A percentile compares a stretch with the other conserved stretches of the same genome.
Evolutionary conservation across 495 filamentous ascomycete species (phyloP).

Genomic region (Aspergillus campestris): DNA sequence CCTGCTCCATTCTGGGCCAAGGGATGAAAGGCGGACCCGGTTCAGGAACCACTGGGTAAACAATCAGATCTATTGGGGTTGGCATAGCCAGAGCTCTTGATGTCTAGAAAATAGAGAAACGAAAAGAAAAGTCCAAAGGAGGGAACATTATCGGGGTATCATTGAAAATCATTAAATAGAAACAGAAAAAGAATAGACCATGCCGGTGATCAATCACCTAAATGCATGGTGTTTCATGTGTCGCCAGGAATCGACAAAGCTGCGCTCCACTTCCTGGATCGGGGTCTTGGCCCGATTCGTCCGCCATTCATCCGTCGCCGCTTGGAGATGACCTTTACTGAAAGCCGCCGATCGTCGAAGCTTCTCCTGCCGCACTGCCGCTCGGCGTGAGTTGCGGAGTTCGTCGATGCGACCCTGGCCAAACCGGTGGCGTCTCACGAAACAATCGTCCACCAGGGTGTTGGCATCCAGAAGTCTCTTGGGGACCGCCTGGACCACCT

Average conservation of each 20-base stretch:
- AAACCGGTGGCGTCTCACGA: constrained; percentile 70
- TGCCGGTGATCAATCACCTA: constrained; percentile 13
- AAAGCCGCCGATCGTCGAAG: constrained; percentile 32
- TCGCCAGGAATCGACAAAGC: constrained; percentile 33
- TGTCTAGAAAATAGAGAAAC: neutral
- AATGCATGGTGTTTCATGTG: constrained; percentile 35
- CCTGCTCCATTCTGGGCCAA: too few relatives aligned
- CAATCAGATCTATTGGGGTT: too few relatives aligned
- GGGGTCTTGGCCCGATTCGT: constrained; percentile 20
- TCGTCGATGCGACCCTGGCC: constrained; percentile 54
- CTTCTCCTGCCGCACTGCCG: constrained; percentile 38
- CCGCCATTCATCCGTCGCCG: constrained; percentile 31
- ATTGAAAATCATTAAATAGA: neutral
- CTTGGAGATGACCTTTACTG: constrained; percentile 32
- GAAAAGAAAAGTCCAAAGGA: neutral
- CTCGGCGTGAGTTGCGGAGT: constrained; percentile 28
- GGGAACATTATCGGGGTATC: neutral
- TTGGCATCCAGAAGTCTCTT: constrained; percentile 74
- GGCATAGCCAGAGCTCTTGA: too few relatives aligned
- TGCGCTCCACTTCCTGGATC: constrained; percentile 28
- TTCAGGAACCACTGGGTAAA: too few relatives aligned
- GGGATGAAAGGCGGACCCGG: too few relatives aligned
- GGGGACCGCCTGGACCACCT: constrained; percentile 87
- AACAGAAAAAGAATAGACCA: constrained; percentile 1
- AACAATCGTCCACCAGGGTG: constrained; percentile 69